Evolutionary conservation across 2,329 filamentous ascomycete species (phyloP).

Genomic region (Endoconidiophora polonica): DNA sequence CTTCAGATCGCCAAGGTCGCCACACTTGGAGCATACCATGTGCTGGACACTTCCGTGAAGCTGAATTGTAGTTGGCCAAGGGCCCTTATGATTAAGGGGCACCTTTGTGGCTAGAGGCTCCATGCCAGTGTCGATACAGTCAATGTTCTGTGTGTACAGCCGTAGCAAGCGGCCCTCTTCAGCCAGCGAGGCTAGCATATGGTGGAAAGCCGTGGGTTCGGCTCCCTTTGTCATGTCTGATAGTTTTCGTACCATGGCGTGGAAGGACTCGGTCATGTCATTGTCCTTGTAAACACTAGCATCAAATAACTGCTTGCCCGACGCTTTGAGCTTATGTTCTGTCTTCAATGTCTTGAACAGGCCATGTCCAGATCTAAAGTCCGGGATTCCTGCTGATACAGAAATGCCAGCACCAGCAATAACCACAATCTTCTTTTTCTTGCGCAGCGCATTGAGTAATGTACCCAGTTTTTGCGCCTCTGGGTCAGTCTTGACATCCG

Average conservation of each 20-base stretch:
- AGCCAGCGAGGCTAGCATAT: constrained; percentile 78
- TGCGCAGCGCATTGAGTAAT: constrained; percentile 58
- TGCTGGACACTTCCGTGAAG: constrained; percentile 85
- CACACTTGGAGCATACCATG: constrained; percentile 94
- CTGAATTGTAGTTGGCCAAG: constrained; percentile 88
- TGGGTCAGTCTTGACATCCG: constrained; percentile 25
- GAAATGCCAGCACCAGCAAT: constrained; percentile 95
- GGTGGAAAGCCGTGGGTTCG: constrained; percentile 76
- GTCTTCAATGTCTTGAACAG: constrained; percentile 73
- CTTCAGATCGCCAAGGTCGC: constrained; percentile 58
- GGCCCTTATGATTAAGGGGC: constrained; percentile 65
- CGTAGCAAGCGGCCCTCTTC: constrained; percentile 74
- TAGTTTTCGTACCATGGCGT: constrained; percentile 87
- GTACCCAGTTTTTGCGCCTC: constrained; percentile 47
- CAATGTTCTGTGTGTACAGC: constrained; percentile 92
- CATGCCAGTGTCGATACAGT: constrained; percentile 79
- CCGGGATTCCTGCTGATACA: constrained; percentile 88
- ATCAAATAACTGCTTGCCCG: constrained; percentile 91
- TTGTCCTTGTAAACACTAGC: constrained; percentile 94
- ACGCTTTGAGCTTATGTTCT: constrained; percentile 74
- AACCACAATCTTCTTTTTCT: constrained; percentile 91
- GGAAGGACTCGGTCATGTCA: constrained; percentile 74
- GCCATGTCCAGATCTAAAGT: constrained; percentile 83
- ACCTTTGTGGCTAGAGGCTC: constrained; percentile 63
- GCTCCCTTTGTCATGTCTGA: constrained; percentile 63